phyloP scores from a whole-genome alignment of 768 basidiomycete genomes.

The Saitozyma sp. region DNA sequence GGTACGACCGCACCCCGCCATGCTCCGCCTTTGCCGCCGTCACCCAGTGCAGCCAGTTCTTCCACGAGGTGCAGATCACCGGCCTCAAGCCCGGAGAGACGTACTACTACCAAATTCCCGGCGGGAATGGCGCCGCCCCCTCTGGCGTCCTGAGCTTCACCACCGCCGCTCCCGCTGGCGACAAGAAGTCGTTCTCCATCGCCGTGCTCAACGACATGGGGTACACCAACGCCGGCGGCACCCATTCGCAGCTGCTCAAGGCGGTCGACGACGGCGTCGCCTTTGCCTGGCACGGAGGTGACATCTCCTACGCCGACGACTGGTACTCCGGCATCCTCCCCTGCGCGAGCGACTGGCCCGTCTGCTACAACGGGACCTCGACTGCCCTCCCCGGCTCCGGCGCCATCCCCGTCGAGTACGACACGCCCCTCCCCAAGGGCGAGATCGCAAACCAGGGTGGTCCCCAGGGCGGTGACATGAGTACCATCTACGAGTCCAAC shows the following conservation, averaged over 20 bases:
- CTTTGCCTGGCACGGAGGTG: constrained; percentile 33
- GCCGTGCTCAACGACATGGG: constrained; percentile 39
- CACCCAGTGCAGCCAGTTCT: constrained; percentile 30
- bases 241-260: constrained; percentile 20
- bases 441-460: constrained; percentile 28
- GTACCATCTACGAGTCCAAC: constrained; percentile 24
- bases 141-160: constrained; percentile 25
- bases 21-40: constrained; percentile 15
- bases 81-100: constrained; percentile 19
- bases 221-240: constrained; percentile 32
- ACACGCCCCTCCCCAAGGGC: constrained; percentile 18
- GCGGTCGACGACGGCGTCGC: constrained; percentile 26
- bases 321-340: constrained; percentile 33
- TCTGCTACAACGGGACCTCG: constrained; percentile 33
- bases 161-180: constrained; percentile 20
- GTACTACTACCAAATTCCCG: constrained; percentile 33
- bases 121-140: constrained; percentile 30
- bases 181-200: constrained; percentile 16
- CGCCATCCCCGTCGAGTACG: constrained; percentile 15
- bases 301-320: constrained; percentile 32
- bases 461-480: constrained; percentile 25
- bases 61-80: constrained; percentile 22
- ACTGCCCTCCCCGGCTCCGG: constrained; percentile 14
- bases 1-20: constrained; percentile 23
- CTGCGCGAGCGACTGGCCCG: constrained; percentile 22